Evolutionary conservation across 2,329 filamentous ascomycete species (phyloP), one percentile per base, ranked within the genome.

Genomic region (Ascochyta pisi): DNA sequence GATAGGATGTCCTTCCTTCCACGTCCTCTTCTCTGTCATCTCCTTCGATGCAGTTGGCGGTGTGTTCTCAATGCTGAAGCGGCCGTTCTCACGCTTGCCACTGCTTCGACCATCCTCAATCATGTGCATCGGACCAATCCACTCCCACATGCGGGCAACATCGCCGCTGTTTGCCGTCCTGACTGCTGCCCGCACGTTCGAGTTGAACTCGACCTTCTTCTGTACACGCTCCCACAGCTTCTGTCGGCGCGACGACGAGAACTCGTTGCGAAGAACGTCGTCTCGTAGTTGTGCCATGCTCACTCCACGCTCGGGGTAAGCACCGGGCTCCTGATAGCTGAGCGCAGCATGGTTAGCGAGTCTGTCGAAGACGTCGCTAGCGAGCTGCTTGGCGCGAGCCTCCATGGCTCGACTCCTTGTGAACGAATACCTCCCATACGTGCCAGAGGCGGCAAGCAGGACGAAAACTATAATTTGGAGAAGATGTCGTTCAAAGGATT

Each of bases 231-330:
- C 84, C 95, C 96, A 99, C 46, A 99, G 81, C 52, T 86, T 85
- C 70, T 95, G 89, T 34, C 95, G 84, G 66, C 92, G 86, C 8
- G 83, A 82, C 19, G 93, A 83, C 3, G 85, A 89, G 73, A 97
- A 91, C 58, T 96, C 88, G 26, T 89, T 86, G 19, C 94, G 84
- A 35, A 99, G 81, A 3, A 99, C 89, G 70, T 98, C 94, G 70
- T 99, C 95, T 57, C 95, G 84, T 50, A 99, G 80, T 72, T 98
- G 95, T 0, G 91, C 91, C 65, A 97, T 85, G 69, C 92, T 91
- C 59, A 99, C 85, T 78, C 90, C 96, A 1, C 88, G 83, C 60
- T 97, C 93, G 16, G 86, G 84, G 47, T 83, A 88, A 57, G 74
- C 83, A 74, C 73, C 86, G 72, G 75, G 86, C 40, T 87, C 85